These are phyloP conservation scores for Carallia brachiata DNA, from an alignment of 345 rosid genomes.

Conservation along the genomic window DNA sequence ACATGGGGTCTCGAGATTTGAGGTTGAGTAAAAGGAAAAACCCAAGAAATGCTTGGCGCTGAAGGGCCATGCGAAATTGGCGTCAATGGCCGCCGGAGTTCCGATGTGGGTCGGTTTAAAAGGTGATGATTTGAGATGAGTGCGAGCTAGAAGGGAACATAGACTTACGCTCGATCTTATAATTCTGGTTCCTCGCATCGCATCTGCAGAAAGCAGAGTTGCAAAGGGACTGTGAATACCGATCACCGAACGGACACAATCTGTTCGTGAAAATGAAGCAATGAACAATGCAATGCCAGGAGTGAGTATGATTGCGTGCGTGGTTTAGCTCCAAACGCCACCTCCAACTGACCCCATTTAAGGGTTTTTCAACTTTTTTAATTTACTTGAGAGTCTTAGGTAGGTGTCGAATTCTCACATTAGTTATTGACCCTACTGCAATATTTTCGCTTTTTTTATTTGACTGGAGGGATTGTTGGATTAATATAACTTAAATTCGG, in stretches of 20 bases:
- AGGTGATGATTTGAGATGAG: constrained; percentile 12
- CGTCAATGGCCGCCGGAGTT: constrained; percentile 10
- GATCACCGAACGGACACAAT: constrained; percentile 2
- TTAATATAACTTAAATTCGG: too few species aligned
- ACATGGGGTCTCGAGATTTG: constrained; percentile 21
- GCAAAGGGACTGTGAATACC: too few species aligned
- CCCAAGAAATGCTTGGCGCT: constrained; percentile 12
- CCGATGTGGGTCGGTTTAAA: constrained; percentile 3
- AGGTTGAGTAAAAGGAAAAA: constrained; percentile 26
- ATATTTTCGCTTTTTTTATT: too few species aligned
- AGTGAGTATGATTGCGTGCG: too few species aligned
- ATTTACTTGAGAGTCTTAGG: too few species aligned
- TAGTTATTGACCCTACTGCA: too few species aligned
- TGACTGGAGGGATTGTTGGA: too few species aligned
- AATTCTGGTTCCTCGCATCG: constrained; percentile 19
- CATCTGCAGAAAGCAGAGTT: constrained; percentile 16
- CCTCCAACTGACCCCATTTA: neutral
- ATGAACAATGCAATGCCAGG: neutral
- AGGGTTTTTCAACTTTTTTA: too few species aligned
- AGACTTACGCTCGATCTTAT: constrained; percentile 14
- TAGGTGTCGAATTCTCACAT: too few species aligned
- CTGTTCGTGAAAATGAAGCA: constrained; percentile 39
- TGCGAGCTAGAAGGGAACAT: constrained; percentile 8
- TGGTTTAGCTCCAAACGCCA: too few species aligned
- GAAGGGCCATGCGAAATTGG: neutral